These are phyloP conservation scores for Aphanomyces stellatus DNA, from an alignment of 352 stramenopile genomes.

Conservation along the genomic window DNA sequence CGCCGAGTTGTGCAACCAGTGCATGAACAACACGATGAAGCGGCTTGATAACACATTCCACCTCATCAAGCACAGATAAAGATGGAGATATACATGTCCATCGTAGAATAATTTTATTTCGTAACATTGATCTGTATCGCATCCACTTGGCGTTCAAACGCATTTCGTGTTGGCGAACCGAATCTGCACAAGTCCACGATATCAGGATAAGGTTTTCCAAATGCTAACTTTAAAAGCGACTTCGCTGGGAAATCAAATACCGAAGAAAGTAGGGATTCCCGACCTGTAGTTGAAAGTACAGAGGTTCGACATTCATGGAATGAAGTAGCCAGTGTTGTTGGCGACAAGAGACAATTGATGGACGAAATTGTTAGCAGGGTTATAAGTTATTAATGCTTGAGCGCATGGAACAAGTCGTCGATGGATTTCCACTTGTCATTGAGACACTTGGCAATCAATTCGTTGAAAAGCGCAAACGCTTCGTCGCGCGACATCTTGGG, in stretches of 20 bases:
- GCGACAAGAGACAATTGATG: no score
- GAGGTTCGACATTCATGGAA: no score
- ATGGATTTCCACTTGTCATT: conserved; percentile 3
- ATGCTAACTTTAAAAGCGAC: no score
- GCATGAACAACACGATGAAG: conserved; percentile 79
- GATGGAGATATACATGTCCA: neutral
- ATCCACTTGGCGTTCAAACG: no score
- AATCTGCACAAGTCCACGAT: no score
- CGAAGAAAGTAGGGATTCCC: no score
- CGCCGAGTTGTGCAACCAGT: conserved; percentile 69
- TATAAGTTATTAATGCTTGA: conserved; percentile 15
- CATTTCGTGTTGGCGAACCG: no score
- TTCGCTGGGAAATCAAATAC: no score
- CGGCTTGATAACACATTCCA: conserved; percentile 84
- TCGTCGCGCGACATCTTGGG: neutral
- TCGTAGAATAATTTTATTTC: neutral
- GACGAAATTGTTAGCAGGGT: no score
- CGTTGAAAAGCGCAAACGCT: neutral
- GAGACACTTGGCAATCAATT: neutral
- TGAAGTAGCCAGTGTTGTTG: no score
- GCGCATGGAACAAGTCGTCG: conserved; percentile 6
- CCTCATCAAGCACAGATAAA: conserved; percentile 37
- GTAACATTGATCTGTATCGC: neutral
- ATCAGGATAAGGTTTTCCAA: no score
- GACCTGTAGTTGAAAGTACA: no score